A percentile compares a stretch with the other conserved stretches of the same genome.
Evolutionary conservation across 2,329 filamentous ascomycete genomes (phyloP).

Genomic region (Fusarium sp.): DNA sequence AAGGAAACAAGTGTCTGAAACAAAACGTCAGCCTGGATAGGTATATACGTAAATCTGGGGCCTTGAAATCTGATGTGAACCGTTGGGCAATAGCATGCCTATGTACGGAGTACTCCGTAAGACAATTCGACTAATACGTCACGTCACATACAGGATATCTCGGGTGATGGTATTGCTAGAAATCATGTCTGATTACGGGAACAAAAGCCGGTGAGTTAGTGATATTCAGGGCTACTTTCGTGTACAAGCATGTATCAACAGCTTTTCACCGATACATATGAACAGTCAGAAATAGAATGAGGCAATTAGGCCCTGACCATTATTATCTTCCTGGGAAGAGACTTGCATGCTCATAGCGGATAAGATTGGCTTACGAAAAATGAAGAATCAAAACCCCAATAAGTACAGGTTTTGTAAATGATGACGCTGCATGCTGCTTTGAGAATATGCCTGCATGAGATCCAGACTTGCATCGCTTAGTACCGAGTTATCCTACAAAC

Average conservation of each 20-base stretch:
- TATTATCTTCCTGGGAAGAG: background rate
- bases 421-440: no score
- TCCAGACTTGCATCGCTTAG: no score
- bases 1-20: conserved; percentile 17
- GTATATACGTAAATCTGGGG: background rate
- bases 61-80: background rate
- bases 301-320: background rate
- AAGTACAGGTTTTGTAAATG: no score
- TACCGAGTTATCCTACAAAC: background rate
- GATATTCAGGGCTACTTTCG: background rate
- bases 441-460: background rate
- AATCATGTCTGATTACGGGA: background rate
- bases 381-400: no score
- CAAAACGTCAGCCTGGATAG: background rate
- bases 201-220: background rate
- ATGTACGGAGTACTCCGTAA: no score
- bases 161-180: background rate
- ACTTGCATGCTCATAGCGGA: background rate
- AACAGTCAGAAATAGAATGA: background rate
- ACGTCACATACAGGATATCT: conserved; percentile 7
- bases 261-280: background rate
- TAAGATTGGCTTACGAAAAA: background rate
- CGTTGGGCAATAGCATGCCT: background rate
- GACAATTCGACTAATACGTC: conserved; percentile 4
- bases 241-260: background rate